phyloP scores from a whole-genome alignment of 2,329 filamentous ascomycete genomes.

The Sarocladium strictum region DNA sequence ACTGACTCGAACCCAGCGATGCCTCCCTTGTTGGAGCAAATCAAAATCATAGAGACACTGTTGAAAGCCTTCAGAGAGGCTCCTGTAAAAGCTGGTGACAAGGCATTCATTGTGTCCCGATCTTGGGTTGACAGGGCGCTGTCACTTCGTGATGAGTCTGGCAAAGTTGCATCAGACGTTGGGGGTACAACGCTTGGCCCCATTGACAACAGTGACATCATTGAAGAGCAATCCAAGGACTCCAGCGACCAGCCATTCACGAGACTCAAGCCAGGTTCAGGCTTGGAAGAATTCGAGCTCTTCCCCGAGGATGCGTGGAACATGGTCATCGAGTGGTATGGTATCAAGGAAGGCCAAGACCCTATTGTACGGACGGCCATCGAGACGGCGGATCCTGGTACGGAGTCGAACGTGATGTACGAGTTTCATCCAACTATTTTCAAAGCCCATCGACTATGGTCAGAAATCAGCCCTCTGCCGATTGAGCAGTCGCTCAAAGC shows the following conservation, averaged over 20 bases:
- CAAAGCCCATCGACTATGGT: conserved; percentile 73
- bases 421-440: conserved; percentile 83
- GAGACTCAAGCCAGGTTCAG: conserved; percentile 63
- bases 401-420: conserved; percentile 63
- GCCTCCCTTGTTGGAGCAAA: conserved; percentile 51
- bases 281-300: conserved; percentile 67
- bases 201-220: conserved; percentile 81
- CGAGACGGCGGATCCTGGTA: conserved; percentile 59
- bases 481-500: conserved; percentile 56
- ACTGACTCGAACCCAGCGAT: conserved; percentile 15
- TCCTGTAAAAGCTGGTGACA: conserved; percentile 62
- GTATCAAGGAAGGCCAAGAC: conserved; percentile 60
- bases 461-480: conserved; percentile 48
- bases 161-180: conserved; percentile 46
- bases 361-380: conserved; percentile 72
- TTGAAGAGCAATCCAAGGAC: conserved; percentile 53
- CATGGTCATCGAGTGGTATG: conserved; percentile 76
- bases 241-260: conserved; percentile 54
- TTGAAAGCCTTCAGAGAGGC: conserved; percentile 44
- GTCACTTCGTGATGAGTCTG: conserved; percentile 54
- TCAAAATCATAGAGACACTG: conserved; percentile 63
- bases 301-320: conserved; percentile 79
- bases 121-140: conserved; percentile 73
- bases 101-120: conserved; percentile 71
- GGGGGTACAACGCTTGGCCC: conserved; percentile 60